Evolutionary conservation across 768 basidiomycete species (phyloP).

Genomic region (Macrolepiota fuliginosa): DNA sequence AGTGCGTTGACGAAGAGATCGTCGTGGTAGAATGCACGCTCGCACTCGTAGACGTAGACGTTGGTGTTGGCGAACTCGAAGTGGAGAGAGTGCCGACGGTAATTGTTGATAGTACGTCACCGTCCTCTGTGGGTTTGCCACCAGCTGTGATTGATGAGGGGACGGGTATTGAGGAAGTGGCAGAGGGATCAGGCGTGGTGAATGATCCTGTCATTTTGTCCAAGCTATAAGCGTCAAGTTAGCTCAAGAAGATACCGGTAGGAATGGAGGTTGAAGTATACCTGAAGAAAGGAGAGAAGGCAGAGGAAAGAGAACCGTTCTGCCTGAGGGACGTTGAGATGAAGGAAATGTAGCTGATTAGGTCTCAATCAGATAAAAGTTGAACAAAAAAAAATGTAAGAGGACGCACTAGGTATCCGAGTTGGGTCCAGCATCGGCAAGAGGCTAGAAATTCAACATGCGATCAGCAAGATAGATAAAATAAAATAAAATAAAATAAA

Average conservation of each 20-base stretch:
- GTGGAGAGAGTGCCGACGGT: slow-evolving; percentile 33
- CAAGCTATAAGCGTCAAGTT: slow-evolving; percentile 33
- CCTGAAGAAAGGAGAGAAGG: slow-evolving; percentile 58
- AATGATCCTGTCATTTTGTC: slow-evolving; percentile 61
- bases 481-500: not conserved
- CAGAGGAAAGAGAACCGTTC: slow-evolving; percentile 30
- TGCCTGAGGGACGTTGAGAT: slow-evolving; percentile 32
- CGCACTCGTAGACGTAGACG: slow-evolving; percentile 20
- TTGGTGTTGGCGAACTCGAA: slow-evolving; percentile 16
- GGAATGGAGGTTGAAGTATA: slow-evolving; percentile 25
- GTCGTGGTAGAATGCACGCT: not conserved
- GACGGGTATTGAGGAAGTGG: slow-evolving; percentile 42
- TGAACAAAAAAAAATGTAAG: not conserved
- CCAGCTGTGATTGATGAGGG: slow-evolving; percentile 33
- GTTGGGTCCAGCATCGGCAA: slow-evolving; percentile 53
- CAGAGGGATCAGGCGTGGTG: slow-evolving; percentile 43
- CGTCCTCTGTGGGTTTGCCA: slow-evolving; percentile 27
- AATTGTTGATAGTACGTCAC: slow-evolving; percentile 37
- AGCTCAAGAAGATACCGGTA: not conserved
- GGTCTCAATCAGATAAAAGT: slow-evolving; percentile 6
- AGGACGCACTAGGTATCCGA: slow-evolving; percentile 54
- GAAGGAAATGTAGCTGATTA: slow-evolving; percentile 60
- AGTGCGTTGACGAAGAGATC: slow-evolving; percentile 10
- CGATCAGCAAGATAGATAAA: not conserved
- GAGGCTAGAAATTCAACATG: slow-evolving; percentile 38